These are phyloP conservation scores for Cutaneotrichosporon sp. DNA, from an alignment of 1,284 basidiomycete genomes.

Conservation along the genomic window DNA sequence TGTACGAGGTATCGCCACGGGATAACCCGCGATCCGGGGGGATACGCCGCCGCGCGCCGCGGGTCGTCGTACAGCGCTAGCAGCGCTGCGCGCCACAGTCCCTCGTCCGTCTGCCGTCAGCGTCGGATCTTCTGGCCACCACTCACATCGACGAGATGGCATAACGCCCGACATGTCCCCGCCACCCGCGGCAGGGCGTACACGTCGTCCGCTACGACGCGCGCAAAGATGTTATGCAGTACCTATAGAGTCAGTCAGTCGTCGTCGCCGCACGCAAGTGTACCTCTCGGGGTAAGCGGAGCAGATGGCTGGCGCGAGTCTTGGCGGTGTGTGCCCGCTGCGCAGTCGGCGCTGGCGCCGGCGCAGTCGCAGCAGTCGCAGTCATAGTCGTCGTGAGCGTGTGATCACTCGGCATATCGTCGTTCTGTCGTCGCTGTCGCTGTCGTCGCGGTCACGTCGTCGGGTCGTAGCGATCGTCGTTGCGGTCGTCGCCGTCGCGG, in stretches of 20 bases:
- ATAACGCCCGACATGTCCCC: slow-evolving; percentile 28
- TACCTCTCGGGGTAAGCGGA: too few species aligned
- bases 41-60: slow-evolving; percentile 17
- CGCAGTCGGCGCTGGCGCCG: too few species aligned
- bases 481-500: too few species aligned
- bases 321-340: too few species aligned
- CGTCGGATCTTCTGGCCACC: neutral
- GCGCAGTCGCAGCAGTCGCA: too few species aligned
- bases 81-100: slow-evolving; percentile 38
- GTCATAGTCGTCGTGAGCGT: too few species aligned
- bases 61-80: slow-evolving; percentile 36
- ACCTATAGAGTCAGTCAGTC: slow-evolving; percentile 8
- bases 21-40: slow-evolving; percentile 2
- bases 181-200: slow-evolving; percentile 21
- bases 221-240: slow-evolving; percentile 29
- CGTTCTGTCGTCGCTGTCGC: too few species aligned
- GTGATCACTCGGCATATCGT: too few species aligned
- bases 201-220: slow-evolving; percentile 21
- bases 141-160: slow-evolving; percentile 37
- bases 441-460: too few species aligned
- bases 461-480: too few species aligned
- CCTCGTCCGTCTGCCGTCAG: slow-evolving; percentile 31
- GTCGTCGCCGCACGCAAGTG: neutral
- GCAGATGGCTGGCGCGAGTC: too few species aligned
- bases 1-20: slow-evolving; percentile 32